These are phyloP conservation scores for Trichoderma cornu-damae DNA, from an alignment of 2,329 filamentous ascomycete species.

Conservation along the genomic window DNA sequence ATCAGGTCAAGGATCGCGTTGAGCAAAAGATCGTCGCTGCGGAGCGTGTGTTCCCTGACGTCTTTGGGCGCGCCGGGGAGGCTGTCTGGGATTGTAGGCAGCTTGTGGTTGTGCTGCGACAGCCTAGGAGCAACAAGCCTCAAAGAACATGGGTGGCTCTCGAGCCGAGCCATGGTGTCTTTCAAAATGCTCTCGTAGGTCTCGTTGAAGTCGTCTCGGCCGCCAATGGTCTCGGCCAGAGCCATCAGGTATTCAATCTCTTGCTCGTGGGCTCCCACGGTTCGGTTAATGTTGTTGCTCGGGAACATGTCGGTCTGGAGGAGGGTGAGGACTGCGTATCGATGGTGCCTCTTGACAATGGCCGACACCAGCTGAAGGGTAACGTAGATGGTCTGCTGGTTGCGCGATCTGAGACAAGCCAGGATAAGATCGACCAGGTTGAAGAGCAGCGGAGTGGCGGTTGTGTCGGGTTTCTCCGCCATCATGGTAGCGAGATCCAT, in stretches of 20 bases:
- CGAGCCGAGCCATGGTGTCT: conserved; percentile 63
- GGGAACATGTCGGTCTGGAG: conserved; percentile 60
- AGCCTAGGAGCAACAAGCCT: conserved; percentile 60
- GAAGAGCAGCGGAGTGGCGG: conserved; percentile 78
- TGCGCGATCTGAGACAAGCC: conserved; percentile 76
- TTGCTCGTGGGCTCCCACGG: conserved; percentile 67
- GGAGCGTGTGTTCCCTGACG: conserved; percentile 56
- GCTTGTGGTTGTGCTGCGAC: conserved; percentile 51
- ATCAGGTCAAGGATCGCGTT: conserved; percentile 66
- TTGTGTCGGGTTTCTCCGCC: conserved; percentile 65
- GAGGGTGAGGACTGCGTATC: conserved; percentile 74
- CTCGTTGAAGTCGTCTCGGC: conserved; percentile 64
- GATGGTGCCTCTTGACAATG: conserved; percentile 80
- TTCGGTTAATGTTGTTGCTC: conserved; percentile 53
- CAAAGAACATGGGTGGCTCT: conserved; percentile 68
- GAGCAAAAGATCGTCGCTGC: conserved; percentile 57
- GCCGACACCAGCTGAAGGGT: conserved; percentile 83
- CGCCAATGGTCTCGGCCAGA: conserved; percentile 63
- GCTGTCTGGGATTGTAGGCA: conserved; percentile 51
- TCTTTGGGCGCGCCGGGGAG: conserved; percentile 57
- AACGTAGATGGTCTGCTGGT: conserved; percentile 82
- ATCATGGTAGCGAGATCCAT: conserved; percentile 80
- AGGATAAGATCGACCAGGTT: conserved; percentile 88
- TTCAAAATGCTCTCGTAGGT: conserved; percentile 67
- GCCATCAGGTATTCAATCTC: conserved; percentile 68